phyloP scores from a whole-genome alignment of 2,329 filamentous ascomycete genomes.

The Zymoseptoria brevis region DNA sequence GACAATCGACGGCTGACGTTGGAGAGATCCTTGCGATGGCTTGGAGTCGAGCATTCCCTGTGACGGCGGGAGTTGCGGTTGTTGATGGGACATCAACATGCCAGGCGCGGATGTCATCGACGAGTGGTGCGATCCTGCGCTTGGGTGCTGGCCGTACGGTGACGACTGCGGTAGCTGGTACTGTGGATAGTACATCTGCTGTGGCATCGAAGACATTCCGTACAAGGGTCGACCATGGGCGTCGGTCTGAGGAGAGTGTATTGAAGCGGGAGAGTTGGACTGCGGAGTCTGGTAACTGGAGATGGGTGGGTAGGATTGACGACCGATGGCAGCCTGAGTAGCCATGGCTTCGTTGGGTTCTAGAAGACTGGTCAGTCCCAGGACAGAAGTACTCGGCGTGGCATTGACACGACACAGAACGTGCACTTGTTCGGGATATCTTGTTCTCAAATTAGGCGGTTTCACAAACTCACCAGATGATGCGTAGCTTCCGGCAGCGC shows the following conservation, averaged over 20 bases:
- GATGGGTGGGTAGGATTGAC: slow-evolving; percentile 71
- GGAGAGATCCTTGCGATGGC: slow-evolving; percentile 20
- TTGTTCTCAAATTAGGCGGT: slow-evolving; percentile 13
- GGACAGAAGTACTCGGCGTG: slow-evolving; percentile 18
- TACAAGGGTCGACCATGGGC: slow-evolving; percentile 79
- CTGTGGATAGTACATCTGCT: slow-evolving; percentile 69
- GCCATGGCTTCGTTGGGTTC: slow-evolving; percentile 66
- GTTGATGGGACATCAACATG: slow-evolving; percentile 51
- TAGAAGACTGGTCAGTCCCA: slow-evolving; percentile 51
- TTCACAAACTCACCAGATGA: slow-evolving; percentile 64
- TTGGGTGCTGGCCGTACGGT: slow-evolving; percentile 49
- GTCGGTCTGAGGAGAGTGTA: slow-evolving; percentile 86
- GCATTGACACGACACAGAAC: slow-evolving; percentile 11
- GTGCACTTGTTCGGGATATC: slow-evolving; percentile 14
- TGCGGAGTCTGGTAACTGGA: slow-evolving; percentile 77
- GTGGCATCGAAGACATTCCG: slow-evolving; percentile 73
- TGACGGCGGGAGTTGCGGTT: slow-evolving; percentile 24
- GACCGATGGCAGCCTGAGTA: slow-evolving; percentile 55
- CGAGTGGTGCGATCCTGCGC: slow-evolving; percentile 42
- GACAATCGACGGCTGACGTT: slow-evolving; percentile 20
- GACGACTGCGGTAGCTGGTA: slow-evolving; percentile 44
- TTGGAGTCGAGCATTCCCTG: slow-evolving; percentile 22
- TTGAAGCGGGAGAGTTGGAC: slow-evolving; percentile 88
- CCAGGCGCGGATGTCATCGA: slow-evolving; percentile 42
- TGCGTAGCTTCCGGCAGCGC: slow-evolving; percentile 73